Evolutionary conservation across 345 rosid species (phyloP), one percentile per base, ranked within the genome.

Genomic region (Syzygium aromaticum): DNA sequence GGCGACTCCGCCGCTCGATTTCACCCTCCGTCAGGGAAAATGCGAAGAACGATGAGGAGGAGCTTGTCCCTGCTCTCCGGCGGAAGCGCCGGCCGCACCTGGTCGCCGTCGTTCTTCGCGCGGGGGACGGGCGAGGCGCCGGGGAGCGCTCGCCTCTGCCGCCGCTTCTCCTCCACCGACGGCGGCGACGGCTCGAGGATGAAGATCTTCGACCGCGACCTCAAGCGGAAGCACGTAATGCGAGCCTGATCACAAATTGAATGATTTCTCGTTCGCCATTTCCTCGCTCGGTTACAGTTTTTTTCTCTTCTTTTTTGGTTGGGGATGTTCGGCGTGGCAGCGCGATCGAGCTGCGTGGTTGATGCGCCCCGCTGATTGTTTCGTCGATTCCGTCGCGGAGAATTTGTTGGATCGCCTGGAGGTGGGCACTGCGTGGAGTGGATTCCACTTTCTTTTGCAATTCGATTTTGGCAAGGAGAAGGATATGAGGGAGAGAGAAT

Each of bases 301-400:
- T 84, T 15, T 25, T 22, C 7, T 46, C 7, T 12, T 27, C 23
- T 28, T 28, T 13, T 30, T 12, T 27, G n/a, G 22, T 84, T 86
- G 54, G 38, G 38, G 28, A 59, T 67, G 11, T 11, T 63, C 46
- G 86, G 59, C 27, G 43, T 87, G 89, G 92, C 93, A 96, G 99
- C 99, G 99, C 80, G 99, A 96, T 84, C 94, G 99, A 90, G 97
- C 99, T 54, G 98, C 99, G 17, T 98, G 99, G 99, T 90, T 95
- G 87, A 92, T 89, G 94, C 91, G 92, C 51, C 89, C 94, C 33
- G 88, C 91, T 56, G 97, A 98, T 89, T 88, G 94, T 25, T 94
- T 96, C 87, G 89, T 94, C n/a, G 94, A 96, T 80, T 95, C 98
- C 83, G 99, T 96, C 88, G 99, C 99, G 6, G 98, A 96, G 87